Evolutionary conservation across 371 early-diverging fungal genomes (phyloP).

Genomic region (Lichtheimia corymbifera): DNA sequence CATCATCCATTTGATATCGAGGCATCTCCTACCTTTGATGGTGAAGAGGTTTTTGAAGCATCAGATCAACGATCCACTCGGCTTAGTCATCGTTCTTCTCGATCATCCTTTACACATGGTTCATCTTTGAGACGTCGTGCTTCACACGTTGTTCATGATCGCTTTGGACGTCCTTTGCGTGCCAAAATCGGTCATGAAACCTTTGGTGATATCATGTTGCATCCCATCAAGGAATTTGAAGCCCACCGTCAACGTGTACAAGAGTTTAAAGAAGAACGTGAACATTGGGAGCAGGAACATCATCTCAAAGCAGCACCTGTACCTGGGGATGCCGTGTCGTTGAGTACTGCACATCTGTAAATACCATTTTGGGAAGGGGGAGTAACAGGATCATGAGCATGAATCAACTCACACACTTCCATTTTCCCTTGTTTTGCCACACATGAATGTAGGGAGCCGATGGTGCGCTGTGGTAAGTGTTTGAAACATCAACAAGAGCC

Average conservation of each 20-base stretch:
- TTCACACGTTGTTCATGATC: conserved; percentile 28
- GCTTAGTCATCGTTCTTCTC: conserved; percentile 3
- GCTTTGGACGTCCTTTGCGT: conserved; percentile 34
- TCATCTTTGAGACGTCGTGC: not conserved
- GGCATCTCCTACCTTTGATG: not conserved
- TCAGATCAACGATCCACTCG: too few species aligned
- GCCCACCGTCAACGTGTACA: conserved; percentile 35
- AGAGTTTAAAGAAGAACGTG: conserved; percentile 36
- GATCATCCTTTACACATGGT: not conserved
- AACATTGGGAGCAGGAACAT: conserved; percentile 36
- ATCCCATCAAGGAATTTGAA: conserved; percentile 39
- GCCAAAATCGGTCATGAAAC: conserved; percentile 38
- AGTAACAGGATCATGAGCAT: conserved; percentile 13
- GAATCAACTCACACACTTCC: conserved; percentile 4
- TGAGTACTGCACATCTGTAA: too few species aligned
- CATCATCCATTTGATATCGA: not conserved
- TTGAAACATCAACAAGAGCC: not conserved
- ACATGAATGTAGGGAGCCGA: not conserved
- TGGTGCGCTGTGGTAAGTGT: conserved; percentile 13
- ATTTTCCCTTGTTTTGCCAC: too few species aligned
- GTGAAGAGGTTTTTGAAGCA: conserved; percentile 7
- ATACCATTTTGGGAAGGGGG: too few species aligned
- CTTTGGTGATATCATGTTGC: conserved; percentile 42
- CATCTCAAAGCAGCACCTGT: not conserved
- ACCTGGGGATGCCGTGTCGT: too few species aligned